Percentiles rank a stretch among this genome's conserved stretches.
phyloP scores from a whole-genome alignment of 768 basidiomycete species.

The Favolaschia claudopus region DNA sequence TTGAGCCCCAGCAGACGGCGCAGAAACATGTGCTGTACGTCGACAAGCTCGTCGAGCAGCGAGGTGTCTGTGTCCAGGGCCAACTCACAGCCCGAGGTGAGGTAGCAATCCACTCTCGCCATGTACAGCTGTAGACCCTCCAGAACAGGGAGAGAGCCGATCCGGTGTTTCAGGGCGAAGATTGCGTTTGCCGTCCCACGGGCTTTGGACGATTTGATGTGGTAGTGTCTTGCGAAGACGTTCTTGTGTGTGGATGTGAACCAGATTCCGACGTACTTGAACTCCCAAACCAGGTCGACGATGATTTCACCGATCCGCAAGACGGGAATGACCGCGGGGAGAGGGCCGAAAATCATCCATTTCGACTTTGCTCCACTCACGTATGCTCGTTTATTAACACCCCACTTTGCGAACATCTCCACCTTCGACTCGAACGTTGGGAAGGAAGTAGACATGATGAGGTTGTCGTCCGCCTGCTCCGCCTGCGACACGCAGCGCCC shows the following conservation, averaged over 20 bases:
- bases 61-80: background rate
- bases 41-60: background rate
- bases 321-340: too few species aligned
- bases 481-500: slow-evolving; percentile 19
- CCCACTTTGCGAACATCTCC: too few species aligned
- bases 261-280: slow-evolving; percentile 27
- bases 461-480: slow-evolving; percentile 34
- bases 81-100: too few species aligned
- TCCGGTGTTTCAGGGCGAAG: too few species aligned
- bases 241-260: too few species aligned
- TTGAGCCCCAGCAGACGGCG: background rate
- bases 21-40: background rate
- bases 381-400: background rate
- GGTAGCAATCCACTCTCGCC: too few species aligned
- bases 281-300: background rate
- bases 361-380: background rate
- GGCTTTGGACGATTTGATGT: too few species aligned
- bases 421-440: slow-evolving; percentile 24
- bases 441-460: slow-evolving; percentile 14
- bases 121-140: too few species aligned
- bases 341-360: background rate
- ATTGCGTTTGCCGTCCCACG: too few species aligned
- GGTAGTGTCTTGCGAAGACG: too few species aligned
- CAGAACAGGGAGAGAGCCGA: too few species aligned
- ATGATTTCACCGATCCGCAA: background rate